Evolutionary conservation across 2,329 filamentous ascomycete genomes (phyloP), one percentile per base, ranked within the genome.

Genomic region (Penicillium brevicompactum): DNA sequence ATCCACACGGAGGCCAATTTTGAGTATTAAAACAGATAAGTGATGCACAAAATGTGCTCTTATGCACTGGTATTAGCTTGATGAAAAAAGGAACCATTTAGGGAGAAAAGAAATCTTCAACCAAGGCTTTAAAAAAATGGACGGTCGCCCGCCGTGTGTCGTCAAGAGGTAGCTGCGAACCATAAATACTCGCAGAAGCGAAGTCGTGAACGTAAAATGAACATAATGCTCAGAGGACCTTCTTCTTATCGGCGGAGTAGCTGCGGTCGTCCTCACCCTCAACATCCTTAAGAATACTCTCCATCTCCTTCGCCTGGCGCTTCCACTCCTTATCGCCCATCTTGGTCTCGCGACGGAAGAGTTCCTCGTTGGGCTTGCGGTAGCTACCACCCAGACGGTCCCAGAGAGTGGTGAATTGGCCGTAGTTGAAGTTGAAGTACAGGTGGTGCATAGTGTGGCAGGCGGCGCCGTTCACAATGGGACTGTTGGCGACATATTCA

Each of bases 401-500:
- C 89, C 92, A 96, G 21, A 95, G 80, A 1, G 92, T 96, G 13
- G 90, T 94, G 79, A 92, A 97, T 75, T 97, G 92, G 57, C 92
- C 92, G 69, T 96, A 97, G 79, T 97, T 97, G 83, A 90, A 91
- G 78, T 90, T 89, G 81, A 90, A 90, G 77, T 90, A 91, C 48
- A 91, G 75, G 72, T 97, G 93, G 76, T 97, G 93, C 81, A 92
- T 85, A 32, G 89, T 91, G 76, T 97, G 93, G 82, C 93, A 97
- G n/a, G 93, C 93, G 11, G 93, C 92, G 49, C 93, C 93, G 72
- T 97, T 97, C 76, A 97, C 86, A 64, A 97, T 75, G n/a, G 91
- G 89, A 68, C 88, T 91, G 77, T 97, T 90, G 68, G 91, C 88
- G 14, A 95, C 85, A 72, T 96, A 97, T 78, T 97, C 93, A 68